Conservation (phyloP, 1,139 yeast species). For the Yamadazyma spencermartinsiae region DNA sequence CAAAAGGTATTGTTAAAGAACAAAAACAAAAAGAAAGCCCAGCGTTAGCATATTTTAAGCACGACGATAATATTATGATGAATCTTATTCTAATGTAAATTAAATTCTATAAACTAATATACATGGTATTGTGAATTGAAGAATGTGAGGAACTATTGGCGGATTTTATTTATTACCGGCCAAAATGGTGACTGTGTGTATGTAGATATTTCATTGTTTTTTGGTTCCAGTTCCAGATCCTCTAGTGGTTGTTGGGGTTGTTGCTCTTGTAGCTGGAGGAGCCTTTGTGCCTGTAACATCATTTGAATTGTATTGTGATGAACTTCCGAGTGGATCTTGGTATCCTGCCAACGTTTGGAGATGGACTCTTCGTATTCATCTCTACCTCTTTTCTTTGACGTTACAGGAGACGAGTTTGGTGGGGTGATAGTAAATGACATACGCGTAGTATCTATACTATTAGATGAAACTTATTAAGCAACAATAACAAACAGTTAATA, state of each 20-base stretch:
- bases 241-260: not conserved
- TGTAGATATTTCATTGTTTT: conserved; percentile 6
- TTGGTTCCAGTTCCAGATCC: conserved; percentile 3
- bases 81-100: not conserved
- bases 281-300: conserved; percentile 28
- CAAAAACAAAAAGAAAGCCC: conserved; percentile 66
- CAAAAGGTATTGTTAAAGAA: conserved; percentile 79
- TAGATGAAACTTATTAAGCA: too few species aligned
- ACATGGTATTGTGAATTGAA: not conserved
- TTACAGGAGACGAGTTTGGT: conserved; percentile 13
- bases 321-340: conserved; percentile 29
- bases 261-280: conserved; percentile 12
- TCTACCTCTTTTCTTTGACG: conserved; percentile 9
- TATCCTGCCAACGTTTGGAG: conserved; percentile 25
- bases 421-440: conserved; percentile 4
- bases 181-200: conserved; percentile 32
- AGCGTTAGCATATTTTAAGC: conserved; percentile 13
- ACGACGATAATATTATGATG: not conserved
- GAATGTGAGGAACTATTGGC: not conserved
- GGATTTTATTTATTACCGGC: conserved; percentile 20
- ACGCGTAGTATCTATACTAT: conserved; percentile 1
- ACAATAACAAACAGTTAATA: not conserved
- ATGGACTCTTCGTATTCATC: conserved; percentile 9
- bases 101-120: conserved; percentile 1
- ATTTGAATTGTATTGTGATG: conserved; percentile 32